Base-by-base conservation (phyloP, 1,139 yeast species). In the Scheffersomyces parashehatae region DNA sequence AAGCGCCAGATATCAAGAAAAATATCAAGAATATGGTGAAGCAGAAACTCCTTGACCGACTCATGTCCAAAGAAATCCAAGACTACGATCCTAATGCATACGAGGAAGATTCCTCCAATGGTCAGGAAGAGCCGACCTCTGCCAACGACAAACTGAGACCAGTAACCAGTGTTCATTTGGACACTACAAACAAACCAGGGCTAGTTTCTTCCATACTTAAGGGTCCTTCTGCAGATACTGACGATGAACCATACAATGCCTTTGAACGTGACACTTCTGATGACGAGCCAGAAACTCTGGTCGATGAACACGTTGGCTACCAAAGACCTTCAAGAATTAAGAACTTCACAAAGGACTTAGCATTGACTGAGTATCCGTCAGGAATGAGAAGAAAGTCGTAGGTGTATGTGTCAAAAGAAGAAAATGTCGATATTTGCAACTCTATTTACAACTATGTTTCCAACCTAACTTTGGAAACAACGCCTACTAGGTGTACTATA, bases 1-100 rank as follows among this genome's bases (percentile, higher is more conserved):
- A 58, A 41, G 43, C 58, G 3, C 64, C 66, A 3, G 54, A 55
- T 35, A 49, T 55, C 14, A 60, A 58, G 31, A 41, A 50, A 8
- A 49, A 48, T 14, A 39, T 60, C 39, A 48, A 57, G 37, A 42
- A 36, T 16, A 49, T 39, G 38, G 47, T 40, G 48, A 56, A 49
- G 47, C 44, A 43, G 26, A 48, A 43, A 20, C 36, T 47, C 16
- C 33, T 48, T 5, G 44, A 42, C 26, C 16, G 41, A 5, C 36
- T 47, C 16, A 34, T 47, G 10, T 43, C 48, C 32, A 47, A 42
- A 14, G 45, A 45, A 14, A 39, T 44, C 11, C 48, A 47, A 29
- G 38, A 31, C 35, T 31, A 31, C 8, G n/a, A n/a, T 9, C 24
- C 26, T 6, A 20, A 20, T 5, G 26, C 26, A 20, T 20, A 20